phyloP scores from a whole-genome alignment of 2,329 filamentous ascomycete genomes.

The Cytospora mali region DNA sequence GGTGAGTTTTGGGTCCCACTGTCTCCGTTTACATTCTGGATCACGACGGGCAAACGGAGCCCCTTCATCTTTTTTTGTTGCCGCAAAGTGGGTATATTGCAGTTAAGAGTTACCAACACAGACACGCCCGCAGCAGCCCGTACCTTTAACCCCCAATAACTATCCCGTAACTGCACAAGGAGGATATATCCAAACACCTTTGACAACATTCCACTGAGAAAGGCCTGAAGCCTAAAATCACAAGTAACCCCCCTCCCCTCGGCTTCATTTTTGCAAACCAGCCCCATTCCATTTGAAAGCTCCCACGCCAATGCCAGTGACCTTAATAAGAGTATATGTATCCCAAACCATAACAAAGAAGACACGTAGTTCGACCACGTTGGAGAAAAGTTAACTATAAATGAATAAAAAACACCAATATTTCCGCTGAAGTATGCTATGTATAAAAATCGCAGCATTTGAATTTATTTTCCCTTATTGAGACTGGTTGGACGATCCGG shows the following conservation, averaged over 20 bases:
- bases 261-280: slow-evolving; percentile 12
- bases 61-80: no score
- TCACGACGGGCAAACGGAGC: no score
- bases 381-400: not conserved
- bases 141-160: not conserved
- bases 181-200: not conserved
- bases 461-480: slow-evolving; percentile 10
- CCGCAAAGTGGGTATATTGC: slow-evolving; percentile 17
- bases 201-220: not conserved
- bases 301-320: slow-evolving; percentile 12
- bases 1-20: not conserved
- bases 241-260: slow-evolving; percentile 1
- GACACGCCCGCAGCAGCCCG: not conserved
- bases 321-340: slow-evolving; percentile 8
- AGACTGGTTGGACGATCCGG: slow-evolving; percentile 20
- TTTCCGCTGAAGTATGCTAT: not conserved
- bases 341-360: slow-evolving; percentile 2
- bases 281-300: not conserved
- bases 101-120: not conserved
- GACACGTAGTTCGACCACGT: not conserved
- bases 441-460: not conserved
- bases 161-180: not conserved
- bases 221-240: slow-evolving; percentile 5
- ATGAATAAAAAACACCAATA: no score
- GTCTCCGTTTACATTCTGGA: not conserved